These are phyloP conservation scores for Boletus sp. DNA, from an alignment of 768 basidiomycete species.

Conservation along the genomic window DNA sequence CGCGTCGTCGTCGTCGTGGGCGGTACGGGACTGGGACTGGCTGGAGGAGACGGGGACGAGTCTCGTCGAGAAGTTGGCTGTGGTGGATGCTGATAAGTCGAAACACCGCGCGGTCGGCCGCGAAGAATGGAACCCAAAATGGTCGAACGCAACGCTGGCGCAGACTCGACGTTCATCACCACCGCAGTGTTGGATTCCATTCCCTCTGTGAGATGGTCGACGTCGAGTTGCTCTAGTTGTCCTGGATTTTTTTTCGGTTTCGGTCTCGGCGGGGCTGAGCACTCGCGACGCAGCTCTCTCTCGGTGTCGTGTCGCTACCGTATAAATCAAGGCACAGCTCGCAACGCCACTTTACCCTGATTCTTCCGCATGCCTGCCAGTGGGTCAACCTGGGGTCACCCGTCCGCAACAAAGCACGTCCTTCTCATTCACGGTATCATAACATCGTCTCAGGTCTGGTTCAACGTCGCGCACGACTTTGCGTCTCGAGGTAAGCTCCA, in stretches of 20 bases:
- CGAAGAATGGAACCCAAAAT: slow-evolving; percentile 75
- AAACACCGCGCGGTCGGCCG: slow-evolving; percentile 64
- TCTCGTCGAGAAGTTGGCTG: slow-evolving; percentile 21
- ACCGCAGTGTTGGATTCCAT: slow-evolving; percentile 15
- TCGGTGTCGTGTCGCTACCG: neutral
- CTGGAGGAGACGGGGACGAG: slow-evolving; percentile 44
- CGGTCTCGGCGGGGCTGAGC: slow-evolving; percentile 17
- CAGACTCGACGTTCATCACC: slow-evolving; percentile 24
- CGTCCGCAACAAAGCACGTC: neutral
- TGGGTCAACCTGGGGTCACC: neutral
- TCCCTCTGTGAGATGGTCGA: neutral
- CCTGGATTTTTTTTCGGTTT: slow-evolving; percentile 14
- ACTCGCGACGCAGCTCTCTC: neutral
- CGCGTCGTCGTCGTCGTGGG: slow-evolving; percentile 12
- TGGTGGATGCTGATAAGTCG: slow-evolving; percentile 52
- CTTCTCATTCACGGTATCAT: slow-evolving; percentile 15
- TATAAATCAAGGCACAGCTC: slow-evolving; percentile 14
- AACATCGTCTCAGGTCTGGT: slow-evolving; percentile 13
- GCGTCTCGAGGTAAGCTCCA: slow-evolving; percentile 16
- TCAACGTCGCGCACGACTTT: slow-evolving; percentile 11
- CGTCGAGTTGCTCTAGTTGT: too few species aligned
- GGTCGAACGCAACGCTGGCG: slow-evolving; percentile 45
- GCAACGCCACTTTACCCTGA: slow-evolving; percentile 5
- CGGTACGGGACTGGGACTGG: slow-evolving; percentile 37
- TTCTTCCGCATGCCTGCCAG: neutral